Evolutionary conservation across 108 stramenopile species (phyloP), one percentile per base, ranked within the genome.

Genomic region (Epithemia pelagica): DNA sequence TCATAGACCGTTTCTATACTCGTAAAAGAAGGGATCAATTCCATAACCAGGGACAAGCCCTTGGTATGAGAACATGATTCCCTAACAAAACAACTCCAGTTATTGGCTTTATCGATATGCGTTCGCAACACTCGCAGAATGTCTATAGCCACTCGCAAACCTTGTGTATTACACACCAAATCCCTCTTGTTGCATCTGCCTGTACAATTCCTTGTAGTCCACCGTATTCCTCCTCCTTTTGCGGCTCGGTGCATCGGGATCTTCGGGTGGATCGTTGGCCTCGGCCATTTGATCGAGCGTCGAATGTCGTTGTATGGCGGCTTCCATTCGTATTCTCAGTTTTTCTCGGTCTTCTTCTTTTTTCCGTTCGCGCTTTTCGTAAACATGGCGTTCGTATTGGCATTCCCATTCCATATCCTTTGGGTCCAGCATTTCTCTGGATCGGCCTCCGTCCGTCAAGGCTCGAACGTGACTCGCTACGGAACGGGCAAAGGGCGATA

Each of bases 391-490:
- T 75, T 95, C 94, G 61, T 82, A 92, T 54, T 82, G 83, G 71
- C 85, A 85, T 65, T 95, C 94, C 87, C 88, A 92, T 69, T 87
- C 88, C 27, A 75, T 76, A 32, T 91, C 94, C 25, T 82, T 78
- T 25, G 70, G 58, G 57, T 90, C 88, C 32, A 85, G 88, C 58
- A 85, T 52, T 31, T 90, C 90, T 24, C 89, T 81, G 52, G 87
- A 90, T 56, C 74, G 73, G 20, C 89, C 89, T 51, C 94, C 94
- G 63, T 92, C 94, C 21, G 82, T 87, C 37, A 95, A 64, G 2
- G 82, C 90, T 27, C 89, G 87, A 22, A 95, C 89, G 66, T 95
- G 94, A 58, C 85, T 76, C 51, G 88, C 90, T n/a, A 90, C 94
- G 57, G 84, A 84, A 53, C 90, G 84, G 26, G 90, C 90, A 82